These are phyloP conservation scores for Leucosporidium yakuticum DNA, from an alignment of 768 basidiomycete species.

Conservation along the genomic window DNA sequence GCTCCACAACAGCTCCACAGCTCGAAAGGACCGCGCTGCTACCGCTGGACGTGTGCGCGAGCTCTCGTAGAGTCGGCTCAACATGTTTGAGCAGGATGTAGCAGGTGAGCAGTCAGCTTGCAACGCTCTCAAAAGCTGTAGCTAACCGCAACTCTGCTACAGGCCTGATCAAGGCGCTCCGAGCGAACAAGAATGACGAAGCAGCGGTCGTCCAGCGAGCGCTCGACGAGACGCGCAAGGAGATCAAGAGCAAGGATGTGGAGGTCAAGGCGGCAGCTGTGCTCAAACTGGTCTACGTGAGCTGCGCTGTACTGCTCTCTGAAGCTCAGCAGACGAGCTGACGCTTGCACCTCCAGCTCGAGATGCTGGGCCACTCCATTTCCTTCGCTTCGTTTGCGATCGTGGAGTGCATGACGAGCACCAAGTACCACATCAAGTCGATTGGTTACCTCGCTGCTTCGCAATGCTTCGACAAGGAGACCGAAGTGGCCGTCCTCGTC, in stretches of 20 bases:
- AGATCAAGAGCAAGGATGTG: slow-evolving; percentile 91
- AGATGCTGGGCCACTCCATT: slow-evolving; percentile 89
- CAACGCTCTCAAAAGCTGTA: not conserved
- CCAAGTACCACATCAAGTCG: slow-evolving; percentile 82
- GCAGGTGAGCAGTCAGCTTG: slow-evolving; percentile 1
- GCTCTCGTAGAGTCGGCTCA: no score
- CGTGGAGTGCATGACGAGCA: slow-evolving; percentile 95
- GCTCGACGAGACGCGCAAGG: slow-evolving; percentile 85
- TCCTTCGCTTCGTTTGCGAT: slow-evolving; percentile 94
- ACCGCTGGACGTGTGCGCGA: no score
- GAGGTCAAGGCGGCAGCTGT: slow-evolving; percentile 91
- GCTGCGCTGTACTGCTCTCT: slow-evolving; percentile 44
- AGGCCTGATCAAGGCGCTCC: slow-evolving; percentile 58
- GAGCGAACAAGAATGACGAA: slow-evolving; percentile 92
- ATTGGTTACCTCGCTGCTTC: slow-evolving; percentile 91
- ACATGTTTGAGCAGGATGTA: slow-evolving; percentile 27
- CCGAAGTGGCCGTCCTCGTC: slow-evolving; percentile 94
- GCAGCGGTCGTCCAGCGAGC: slow-evolving; percentile 84
- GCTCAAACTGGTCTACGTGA: slow-evolving; percentile 90
- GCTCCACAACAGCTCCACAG: no score
- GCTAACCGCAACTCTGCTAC: fast-evolving
- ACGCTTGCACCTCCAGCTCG: slow-evolving; percentile 58
- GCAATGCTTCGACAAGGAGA: slow-evolving; percentile 86
- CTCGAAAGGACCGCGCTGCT: no score
- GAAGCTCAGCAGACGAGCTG: not conserved